Evolutionary conservation across 2,329 filamentous ascomycete genomes (phyloP).

Genomic region (Cryphonectria parasitica): DNA sequence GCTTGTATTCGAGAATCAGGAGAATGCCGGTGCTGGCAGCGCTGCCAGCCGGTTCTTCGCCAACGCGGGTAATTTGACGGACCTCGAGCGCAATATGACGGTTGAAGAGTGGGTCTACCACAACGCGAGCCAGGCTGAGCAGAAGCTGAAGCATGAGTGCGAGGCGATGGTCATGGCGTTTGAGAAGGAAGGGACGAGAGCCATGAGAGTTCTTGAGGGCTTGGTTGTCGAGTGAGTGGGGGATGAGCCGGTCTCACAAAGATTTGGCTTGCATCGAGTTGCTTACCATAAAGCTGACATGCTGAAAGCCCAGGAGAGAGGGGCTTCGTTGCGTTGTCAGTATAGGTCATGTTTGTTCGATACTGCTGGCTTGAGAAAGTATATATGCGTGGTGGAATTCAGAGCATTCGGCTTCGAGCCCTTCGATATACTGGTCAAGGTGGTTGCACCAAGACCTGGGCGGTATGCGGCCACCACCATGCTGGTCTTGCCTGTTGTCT

Average conservation of each 20-base stretch:
- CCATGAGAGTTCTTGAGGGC: slow-evolving; percentile 77
- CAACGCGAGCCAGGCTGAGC: slow-evolving; percentile 80
- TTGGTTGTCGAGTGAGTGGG: slow-evolving; percentile 54
- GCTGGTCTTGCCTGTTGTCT: background rate
- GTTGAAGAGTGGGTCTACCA: slow-evolving; percentile 90
- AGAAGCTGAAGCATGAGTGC: slow-evolving; percentile 77
- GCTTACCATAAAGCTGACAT: background rate
- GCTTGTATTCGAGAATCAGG: slow-evolving; percentile 58
- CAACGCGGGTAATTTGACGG: slow-evolving; percentile 66
- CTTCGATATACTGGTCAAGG: background rate
- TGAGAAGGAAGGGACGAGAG: slow-evolving; percentile 79
- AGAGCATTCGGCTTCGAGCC: background rate
- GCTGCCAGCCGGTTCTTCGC: slow-evolving; percentile 53
- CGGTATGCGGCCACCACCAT: background rate
- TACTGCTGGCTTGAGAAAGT: too few relatives aligned
- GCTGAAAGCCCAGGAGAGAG: too few relatives aligned
- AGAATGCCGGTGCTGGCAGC: slow-evolving; percentile 50
- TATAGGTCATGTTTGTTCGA: background rate
- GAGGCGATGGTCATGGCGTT: slow-evolving; percentile 82
- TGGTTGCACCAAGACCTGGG: background rate
- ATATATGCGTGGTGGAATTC: background rate
- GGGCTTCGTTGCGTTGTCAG: background rate
- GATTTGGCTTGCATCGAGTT: background rate
- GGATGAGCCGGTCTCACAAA: background rate
- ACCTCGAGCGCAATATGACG: slow-evolving; percentile 83